phyloP scores from a whole-genome alignment of 2,329 filamentous ascomycete species.

The Coniochaeta prunicola region DNA sequence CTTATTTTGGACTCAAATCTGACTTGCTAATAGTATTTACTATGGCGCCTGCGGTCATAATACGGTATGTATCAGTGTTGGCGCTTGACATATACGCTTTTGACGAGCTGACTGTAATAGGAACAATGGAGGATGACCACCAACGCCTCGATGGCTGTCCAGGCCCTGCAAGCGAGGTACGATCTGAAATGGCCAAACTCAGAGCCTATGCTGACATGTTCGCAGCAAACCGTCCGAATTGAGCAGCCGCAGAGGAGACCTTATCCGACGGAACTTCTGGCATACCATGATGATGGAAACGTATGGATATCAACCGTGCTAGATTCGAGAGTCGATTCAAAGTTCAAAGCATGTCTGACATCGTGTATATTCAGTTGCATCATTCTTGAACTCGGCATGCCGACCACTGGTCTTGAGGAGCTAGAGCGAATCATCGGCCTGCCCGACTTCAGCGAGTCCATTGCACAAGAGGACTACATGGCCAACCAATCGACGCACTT shows the following conservation, averaged over 20 bases:
- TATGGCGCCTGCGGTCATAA: constrained; percentile 45
- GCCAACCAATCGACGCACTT: constrained; percentile 45
- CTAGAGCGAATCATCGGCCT: constrained; percentile 46
- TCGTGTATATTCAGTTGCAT: constrained; percentile 31
- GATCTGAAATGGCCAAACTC: background rate
- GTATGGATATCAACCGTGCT: constrained; percentile 21
- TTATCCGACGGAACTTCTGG: constrained; percentile 50
- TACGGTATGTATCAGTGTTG: constrained; percentile 28
- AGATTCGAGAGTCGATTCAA: background rate
- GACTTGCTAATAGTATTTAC: constrained; percentile 34
- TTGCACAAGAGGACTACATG: constrained; percentile 37
- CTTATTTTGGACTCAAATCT: background rate
- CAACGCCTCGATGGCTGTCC: constrained; percentile 48
- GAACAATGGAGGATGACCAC: constrained; percentile 54
- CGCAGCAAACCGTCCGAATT: constrained; percentile 34
- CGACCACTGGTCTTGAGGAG: constrained; percentile 45
- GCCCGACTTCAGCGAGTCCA: constrained; percentile 42
- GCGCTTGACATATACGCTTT: background rate
- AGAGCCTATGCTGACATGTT: constrained; percentile 2
- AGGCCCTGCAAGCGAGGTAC: constrained; percentile 48
- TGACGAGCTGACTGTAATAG: constrained; percentile 20
- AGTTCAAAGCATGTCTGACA: background rate
- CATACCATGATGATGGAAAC: constrained; percentile 49
- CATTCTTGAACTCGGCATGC: constrained; percentile 51
- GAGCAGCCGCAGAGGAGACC: constrained; percentile 36